These are phyloP conservation scores for Solanum corneliomulleri DNA, from an alignment of 257 asterid species.

Conservation along the genomic window DNA sequence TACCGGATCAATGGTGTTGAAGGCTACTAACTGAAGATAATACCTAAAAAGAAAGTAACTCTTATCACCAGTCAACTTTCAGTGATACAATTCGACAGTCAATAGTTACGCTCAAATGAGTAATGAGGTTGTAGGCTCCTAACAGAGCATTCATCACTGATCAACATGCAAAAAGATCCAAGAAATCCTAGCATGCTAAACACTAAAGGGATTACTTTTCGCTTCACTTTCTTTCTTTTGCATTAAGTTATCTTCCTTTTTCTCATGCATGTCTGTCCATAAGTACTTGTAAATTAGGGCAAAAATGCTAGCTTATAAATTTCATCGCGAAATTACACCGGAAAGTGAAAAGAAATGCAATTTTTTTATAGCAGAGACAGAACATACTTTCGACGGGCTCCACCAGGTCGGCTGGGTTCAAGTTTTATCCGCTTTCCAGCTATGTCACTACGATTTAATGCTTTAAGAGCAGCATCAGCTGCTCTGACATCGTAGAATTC, in stretches of 20 bases:
- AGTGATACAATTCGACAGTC: neutral
- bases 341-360: neutral
- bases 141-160: neutral
- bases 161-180: neutral
- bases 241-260: neutral
- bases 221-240: neutral
- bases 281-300: neutral
- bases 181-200: neutral
- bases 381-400: conserved; percentile 81
- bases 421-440: conserved; percentile 95
- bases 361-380: neutral
- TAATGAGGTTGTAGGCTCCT: neutral
- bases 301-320: neutral
- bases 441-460: conserved; percentile 80
- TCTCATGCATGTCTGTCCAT: neutral
- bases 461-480: conserved; percentile 93
- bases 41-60: neutral
- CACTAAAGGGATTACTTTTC: neutral
- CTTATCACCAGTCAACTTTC: neutral
- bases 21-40: neutral
- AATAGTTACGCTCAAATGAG: neutral
- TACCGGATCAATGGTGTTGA: neutral
- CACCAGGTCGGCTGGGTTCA: conserved; percentile 98
- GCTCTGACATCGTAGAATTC: conserved; percentile 93
- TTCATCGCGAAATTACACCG: neutral